Evolutionary conservation across 2,329 filamentous ascomycete genomes (phyloP), one percentile per base, ranked within the genome.

Genomic region (Mariannaea elegans): DNA sequence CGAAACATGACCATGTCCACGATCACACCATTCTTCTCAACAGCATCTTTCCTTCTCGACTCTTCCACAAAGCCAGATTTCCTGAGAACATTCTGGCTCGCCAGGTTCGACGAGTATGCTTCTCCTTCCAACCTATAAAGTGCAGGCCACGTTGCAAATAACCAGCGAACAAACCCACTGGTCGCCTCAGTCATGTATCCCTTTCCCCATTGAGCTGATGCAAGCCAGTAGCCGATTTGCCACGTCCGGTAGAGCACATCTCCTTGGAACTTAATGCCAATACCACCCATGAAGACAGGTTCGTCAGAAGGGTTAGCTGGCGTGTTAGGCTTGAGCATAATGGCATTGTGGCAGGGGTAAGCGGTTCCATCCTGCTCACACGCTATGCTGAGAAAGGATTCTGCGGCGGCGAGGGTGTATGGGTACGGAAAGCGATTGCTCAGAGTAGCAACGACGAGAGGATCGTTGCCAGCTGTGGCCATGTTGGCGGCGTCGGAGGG

Each of bases 201-300:
- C 27, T 73, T 75, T 1, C 82, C 80, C 82, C 82, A 82, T 46
- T 74, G 70, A 10, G 71, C 64, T 34, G 71, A 73, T 1, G 73
- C 77, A 21, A 82, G 36, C 76, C 79, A 84, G 72, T 85, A 86
- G 4, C 82, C 83, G 1, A 85, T 7, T 71, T 84, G 81, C 67
- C 77, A 76, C 4, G 76, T 80, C 46, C 76, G 73, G 63, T 74
- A 76, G 58, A 81, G 73, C 64, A 80, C 72, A 52, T 81, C 78
- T 13, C 63, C 62, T 10, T 69, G 56, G 3, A 72, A 62, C 39
- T 71, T 72, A 39, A 83, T 65, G 34, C 81, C 79, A 12, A 84
- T 72, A 56, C 69, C 70, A 46, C 83, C 83, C 8, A 78, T 68
- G 49, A 76, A 73, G 8, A 72, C 48, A 2, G 66, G 61, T 23